Conservation (phyloP, 2,329 filamentous ascomycete species). For the Triangularia setosa region DNA sequence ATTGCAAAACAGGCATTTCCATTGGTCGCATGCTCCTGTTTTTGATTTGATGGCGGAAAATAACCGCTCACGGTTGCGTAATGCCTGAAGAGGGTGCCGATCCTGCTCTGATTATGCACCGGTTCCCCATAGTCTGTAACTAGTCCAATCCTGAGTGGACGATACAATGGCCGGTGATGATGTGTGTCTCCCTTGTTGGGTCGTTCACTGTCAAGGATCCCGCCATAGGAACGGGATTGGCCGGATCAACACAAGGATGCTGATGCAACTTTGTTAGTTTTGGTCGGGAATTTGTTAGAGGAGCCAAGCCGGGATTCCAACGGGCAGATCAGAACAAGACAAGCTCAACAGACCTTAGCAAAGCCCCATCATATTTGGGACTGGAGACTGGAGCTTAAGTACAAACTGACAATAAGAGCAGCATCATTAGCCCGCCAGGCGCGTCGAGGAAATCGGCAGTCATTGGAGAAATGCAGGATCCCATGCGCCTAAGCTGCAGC, state of each 20-base stretch:
- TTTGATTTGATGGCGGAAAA: background rate
- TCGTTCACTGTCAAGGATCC: background rate
- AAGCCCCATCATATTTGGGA: background rate
- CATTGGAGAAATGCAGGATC: background rate
- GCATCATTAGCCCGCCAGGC: no score
- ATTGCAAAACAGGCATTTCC: background rate
- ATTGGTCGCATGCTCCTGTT: background rate
- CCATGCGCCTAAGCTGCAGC: no score
- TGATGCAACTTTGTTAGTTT: background rate
- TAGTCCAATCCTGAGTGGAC: background rate
- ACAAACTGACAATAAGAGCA: background rate
- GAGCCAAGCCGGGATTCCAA: background rate
- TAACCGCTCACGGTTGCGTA: slow-evolving; percentile 1
- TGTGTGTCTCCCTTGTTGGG: background rate
- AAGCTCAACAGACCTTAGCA: background rate
- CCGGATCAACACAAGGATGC: background rate
- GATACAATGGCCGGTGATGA: background rate
- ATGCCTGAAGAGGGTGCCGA: background rate
- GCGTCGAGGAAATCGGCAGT: no score
- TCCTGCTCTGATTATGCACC: background rate
- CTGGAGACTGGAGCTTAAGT: no score
- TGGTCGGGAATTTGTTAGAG: background rate
- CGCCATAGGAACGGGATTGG: background rate
- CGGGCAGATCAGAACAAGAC: background rate
- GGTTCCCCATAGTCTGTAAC: background rate